Evolutionary conservation across 2,329 filamentous ascomycete species (phyloP).

Genomic region (Torrubiella hemipterigena): DNA sequence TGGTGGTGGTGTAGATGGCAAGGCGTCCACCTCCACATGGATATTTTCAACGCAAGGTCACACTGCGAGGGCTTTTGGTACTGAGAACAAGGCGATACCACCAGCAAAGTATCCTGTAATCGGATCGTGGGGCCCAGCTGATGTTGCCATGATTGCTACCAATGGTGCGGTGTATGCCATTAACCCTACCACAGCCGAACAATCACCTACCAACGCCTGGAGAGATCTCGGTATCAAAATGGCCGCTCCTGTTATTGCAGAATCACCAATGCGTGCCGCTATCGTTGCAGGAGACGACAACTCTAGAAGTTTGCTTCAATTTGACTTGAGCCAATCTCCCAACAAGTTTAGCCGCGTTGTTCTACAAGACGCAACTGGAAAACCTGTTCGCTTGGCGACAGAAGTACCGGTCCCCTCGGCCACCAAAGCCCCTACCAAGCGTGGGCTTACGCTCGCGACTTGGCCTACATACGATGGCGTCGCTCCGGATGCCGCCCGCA

Average conservation of each 20-base stretch:
- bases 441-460: slow-evolving; percentile 42
- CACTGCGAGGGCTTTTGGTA: slow-evolving; percentile 64
- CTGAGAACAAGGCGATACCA: slow-evolving; percentile 19
- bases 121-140: too few species aligned
- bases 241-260: slow-evolving; percentile 45
- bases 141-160: slow-evolving; percentile 19
- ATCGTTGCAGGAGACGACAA: slow-evolving; percentile 62
- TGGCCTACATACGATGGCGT: slow-evolving; percentile 76
- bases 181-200: slow-evolving; percentile 37
- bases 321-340: slow-evolving; percentile 62
- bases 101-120: too few species aligned
- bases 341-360: slow-evolving; percentile 63
- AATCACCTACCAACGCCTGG: slow-evolving; percentile 52
- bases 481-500: slow-evolving; percentile 51
- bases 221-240: slow-evolving; percentile 52
- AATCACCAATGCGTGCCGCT: slow-evolving; percentile 45
- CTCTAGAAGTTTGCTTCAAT: slow-evolving; percentile 68
- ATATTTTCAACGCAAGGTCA: too few species aligned
- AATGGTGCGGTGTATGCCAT: slow-evolving; percentile 67
- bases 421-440: slow-evolving; percentile 19
- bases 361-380: slow-evolving; percentile 49
- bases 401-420: slow-evolving; percentile 21
- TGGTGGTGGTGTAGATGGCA: slow-evolving; percentile 57
- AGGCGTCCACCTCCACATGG: slow-evolving; percentile 32
- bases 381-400: slow-evolving; percentile 31